A percentile compares a stretch with the other conserved stretches of the same genome.
Evolutionary conservation across 805 yeast genomes (phyloP).

Genomic region (Yarrowia phangngaensis): DNA sequence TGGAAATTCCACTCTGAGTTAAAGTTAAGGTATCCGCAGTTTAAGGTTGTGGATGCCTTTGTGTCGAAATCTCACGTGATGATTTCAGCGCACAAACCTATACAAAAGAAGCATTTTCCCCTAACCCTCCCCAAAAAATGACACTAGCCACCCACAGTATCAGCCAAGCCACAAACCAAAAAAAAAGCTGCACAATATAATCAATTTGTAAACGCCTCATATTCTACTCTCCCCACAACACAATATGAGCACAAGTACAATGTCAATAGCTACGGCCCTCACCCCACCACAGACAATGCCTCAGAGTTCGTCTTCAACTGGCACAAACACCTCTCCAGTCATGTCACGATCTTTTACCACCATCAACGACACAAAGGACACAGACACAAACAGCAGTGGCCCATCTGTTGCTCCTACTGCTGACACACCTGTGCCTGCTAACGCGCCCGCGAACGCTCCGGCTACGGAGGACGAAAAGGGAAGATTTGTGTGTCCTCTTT

Average conservation of each 20-base stretch:
- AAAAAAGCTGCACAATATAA: no score
- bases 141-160: constrained; percentile 26
- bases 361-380: not conserved
- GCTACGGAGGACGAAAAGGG: constrained; percentile 30
- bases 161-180: constrained; percentile 21
- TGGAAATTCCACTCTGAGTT: not conserved
- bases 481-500: constrained; percentile 51
- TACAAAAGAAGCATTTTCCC: not conserved
- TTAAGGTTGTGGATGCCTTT: not conserved
- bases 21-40: not conserved
- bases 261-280: constrained; percentile 25
- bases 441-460: constrained; percentile 29
- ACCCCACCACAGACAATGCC: constrained; percentile 1
- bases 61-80: constrained; percentile 27
- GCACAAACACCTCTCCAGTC: constrained; percentile 23
- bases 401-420: not conserved
- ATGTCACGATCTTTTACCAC: not conserved
- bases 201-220: no score
- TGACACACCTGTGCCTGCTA: not conserved
- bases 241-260: constrained; percentile 24
- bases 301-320: constrained; percentile 12
- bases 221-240: no score
- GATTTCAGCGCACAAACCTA: constrained; percentile 4
- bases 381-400: not conserved
- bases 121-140: not conserved